These are phyloP conservation scores for Lactarius sp. DNA, from an alignment of 768 basidiomycete genomes.

Conservation along the genomic window DNA sequence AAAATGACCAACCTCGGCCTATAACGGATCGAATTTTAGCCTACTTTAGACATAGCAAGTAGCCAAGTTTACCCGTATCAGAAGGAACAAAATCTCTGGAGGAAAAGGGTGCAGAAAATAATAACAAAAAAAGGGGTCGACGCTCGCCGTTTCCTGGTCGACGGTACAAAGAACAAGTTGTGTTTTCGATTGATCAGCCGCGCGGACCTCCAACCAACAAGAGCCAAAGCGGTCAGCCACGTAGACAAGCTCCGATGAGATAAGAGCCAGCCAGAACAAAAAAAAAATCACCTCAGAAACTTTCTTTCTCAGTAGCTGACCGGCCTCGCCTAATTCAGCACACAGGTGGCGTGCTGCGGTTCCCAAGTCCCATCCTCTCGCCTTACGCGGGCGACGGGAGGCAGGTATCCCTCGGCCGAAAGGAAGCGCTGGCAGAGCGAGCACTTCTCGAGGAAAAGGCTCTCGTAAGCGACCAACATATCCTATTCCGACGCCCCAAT, in stretches of 20 bases:
- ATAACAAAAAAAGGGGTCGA: constrained; percentile 1
- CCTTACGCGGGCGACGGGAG: constrained; percentile 63
- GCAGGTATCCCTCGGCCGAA: constrained; percentile 64
- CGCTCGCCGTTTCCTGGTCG: not conserved
- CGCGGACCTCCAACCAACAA: not conserved
- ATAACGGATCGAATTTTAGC: constrained; percentile 4
- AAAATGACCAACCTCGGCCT: not conserved
- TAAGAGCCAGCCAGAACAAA: not conserved
- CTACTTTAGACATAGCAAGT: not conserved
- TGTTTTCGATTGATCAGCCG: not conserved
- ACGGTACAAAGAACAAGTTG: not conserved
- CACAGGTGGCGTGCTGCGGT: constrained; percentile 47
- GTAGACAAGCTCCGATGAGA: constrained; percentile 7
- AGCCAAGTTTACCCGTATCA: constrained; percentile 4
- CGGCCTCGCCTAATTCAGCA: constrained; percentile 16
- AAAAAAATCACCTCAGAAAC: not conserved
- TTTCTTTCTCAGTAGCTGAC: not conserved
- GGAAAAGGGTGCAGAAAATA: not conserved
- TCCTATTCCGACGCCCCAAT: constrained; percentile 33
- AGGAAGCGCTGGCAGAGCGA: constrained; percentile 58
- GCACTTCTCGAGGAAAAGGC: constrained; percentile 60
- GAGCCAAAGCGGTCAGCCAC: not conserved
- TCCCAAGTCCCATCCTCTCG: constrained; percentile 41
- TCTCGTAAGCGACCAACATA: constrained; percentile 52
- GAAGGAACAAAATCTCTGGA: constrained; percentile 7